Percentiles rank a stretch among this genome's conserved stretches.
Evolutionary conservation across 768 basidiomycete genomes (phyloP).

Genomic region (Suillus decipiens): DNA sequence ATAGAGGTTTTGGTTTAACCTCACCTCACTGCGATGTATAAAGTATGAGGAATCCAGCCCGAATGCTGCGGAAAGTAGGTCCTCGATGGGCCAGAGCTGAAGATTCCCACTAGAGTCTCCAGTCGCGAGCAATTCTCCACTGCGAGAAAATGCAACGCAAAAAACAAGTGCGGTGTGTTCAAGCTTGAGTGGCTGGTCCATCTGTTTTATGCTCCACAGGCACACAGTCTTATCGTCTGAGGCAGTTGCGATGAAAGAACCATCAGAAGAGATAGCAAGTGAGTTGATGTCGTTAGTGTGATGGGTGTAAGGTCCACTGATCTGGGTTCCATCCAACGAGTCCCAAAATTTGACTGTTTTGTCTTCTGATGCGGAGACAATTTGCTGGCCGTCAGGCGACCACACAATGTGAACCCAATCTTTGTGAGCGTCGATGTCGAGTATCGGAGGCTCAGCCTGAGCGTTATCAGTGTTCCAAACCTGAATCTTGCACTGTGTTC

Average conservation of each 20-base stretch:
- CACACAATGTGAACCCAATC: background rate
- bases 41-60: background rate
- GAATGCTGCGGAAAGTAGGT: background rate
- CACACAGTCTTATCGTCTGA: slow-evolving; percentile 17
- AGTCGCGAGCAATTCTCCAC: background rate
- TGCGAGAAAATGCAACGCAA: background rate
- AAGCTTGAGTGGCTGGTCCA: background rate
- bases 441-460: background rate
- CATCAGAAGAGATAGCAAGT: background rate
- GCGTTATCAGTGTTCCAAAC: background rate
- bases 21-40: background rate
- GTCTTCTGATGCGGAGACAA: background rate
- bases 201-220: slow-evolving; percentile 56
- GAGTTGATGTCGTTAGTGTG: background rate
- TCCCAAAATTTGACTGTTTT: background rate
- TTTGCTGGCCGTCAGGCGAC: background rate
- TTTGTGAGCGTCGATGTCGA: background rate
- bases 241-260: background rate
- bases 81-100: background rate
- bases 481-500: background rate
- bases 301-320: background rate
- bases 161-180: background rate
- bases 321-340: background rate
- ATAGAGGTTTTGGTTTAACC: background rate
- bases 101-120: background rate